Evolutionary conservation across 2,329 filamentous ascomycete species (phyloP).

Genomic region (Ascomycota sp.): DNA sequence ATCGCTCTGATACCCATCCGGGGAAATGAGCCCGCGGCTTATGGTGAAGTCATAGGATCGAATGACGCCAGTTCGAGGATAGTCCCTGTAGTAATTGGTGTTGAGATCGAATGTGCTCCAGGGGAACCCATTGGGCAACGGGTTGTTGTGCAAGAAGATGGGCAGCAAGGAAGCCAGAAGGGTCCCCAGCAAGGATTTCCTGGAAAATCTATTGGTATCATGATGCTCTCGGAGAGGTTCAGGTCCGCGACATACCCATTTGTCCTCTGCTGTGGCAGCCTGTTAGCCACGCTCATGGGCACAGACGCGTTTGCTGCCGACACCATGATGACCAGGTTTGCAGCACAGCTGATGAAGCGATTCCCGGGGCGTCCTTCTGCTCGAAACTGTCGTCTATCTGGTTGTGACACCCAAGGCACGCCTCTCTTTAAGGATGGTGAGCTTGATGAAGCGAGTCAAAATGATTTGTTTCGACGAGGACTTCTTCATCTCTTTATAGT

Average conservation of each 20-base stretch:
- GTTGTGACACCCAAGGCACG: no score
- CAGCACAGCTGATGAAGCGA: neutral
- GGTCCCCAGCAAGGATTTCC: constrained; percentile 21
- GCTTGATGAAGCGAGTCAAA: no score
- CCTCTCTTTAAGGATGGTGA: no score
- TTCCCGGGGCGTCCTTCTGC: no score
- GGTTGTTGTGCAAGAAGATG: constrained; percentile 25
- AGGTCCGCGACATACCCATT: constrained; percentile 13
- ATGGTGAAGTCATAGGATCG: constrained; percentile 33
- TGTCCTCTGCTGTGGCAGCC: constrained; percentile 13
- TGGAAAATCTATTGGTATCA: constrained; percentile 1
- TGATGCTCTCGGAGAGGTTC: no score
- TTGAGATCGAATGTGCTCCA: constrained; percentile 25
- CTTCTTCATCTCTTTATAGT: no score
- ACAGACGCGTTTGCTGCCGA: neutral
- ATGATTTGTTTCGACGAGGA: no score
- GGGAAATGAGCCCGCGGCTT: constrained; percentile 26
- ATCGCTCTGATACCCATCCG: constrained; percentile 32
- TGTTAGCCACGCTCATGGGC: constrained; percentile 1
- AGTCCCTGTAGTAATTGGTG: constrained; percentile 28
- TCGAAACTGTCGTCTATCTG: no score
- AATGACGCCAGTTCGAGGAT: constrained; percentile 32
- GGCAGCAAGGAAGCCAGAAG: constrained; percentile 16
- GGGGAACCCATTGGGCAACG: constrained; percentile 26
- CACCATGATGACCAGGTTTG: constrained; percentile 2